phyloP scores from a whole-genome alignment of 371 early-diverging fungal genomes.

The Rhizoclosmatium hyalinum region DNA sequence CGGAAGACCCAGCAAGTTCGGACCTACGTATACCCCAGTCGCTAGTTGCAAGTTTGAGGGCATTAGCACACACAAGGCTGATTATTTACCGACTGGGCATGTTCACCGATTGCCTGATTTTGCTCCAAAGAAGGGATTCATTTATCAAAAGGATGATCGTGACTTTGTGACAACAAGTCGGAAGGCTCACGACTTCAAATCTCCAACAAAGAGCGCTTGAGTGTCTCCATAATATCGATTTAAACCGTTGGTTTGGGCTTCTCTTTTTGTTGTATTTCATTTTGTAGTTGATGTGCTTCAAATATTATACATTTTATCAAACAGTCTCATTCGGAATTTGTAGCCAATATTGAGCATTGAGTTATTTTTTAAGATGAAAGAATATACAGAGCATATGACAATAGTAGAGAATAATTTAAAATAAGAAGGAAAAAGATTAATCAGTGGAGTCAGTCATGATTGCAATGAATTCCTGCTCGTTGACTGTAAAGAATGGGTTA shows the following conservation, averaged over 20 bases:
- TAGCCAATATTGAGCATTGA: too few species aligned
- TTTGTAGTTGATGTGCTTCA: not conserved
- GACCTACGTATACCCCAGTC: conserved; percentile 7
- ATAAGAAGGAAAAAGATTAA: conserved; percentile 17
- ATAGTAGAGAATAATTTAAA: too few species aligned
- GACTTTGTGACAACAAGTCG: conserved; percentile 49
- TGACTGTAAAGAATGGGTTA: conserved; percentile 52
- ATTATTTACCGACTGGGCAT: conserved; percentile 35
- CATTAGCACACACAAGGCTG: conserved; percentile 44
- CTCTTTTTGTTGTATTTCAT: not conserved
- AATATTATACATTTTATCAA: not conserved
- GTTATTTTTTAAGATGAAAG: too few species aligned
- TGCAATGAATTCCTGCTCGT: conserved; percentile 75
- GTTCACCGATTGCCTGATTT: conserved; percentile 37
- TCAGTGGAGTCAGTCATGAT: conserved; percentile 72
- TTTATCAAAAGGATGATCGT: conserved; percentile 45
- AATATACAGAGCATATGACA: too few species aligned
- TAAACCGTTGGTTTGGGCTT: not conserved
- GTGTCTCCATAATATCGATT: not conserved
- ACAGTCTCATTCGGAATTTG: too few species aligned
- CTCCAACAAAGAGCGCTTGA: not conserved
- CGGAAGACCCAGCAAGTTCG: conserved; percentile 14
- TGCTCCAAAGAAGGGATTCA: conserved; percentile 40
- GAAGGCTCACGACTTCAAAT: conserved; percentile 40
- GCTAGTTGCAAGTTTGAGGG: conserved; percentile 46